Evolutionary conservation across 2,329 filamentous ascomycete species (phyloP).

Genomic region (Colletotrichum abscissum): DNA sequence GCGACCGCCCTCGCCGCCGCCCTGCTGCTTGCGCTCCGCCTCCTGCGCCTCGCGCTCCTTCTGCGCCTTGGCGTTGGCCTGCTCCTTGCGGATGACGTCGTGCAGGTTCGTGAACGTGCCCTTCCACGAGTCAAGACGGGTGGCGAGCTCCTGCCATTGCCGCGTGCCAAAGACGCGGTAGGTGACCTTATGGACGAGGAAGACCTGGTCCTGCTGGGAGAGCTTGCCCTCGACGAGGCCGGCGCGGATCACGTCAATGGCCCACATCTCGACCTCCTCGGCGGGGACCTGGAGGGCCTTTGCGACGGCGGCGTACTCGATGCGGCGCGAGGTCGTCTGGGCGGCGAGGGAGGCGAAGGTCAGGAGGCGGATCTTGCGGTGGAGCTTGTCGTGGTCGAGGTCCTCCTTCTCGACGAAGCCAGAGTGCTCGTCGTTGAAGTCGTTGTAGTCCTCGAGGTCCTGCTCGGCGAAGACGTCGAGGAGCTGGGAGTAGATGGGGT

Average conservation of each 20-base stretch:
- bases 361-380: slow-evolving; percentile 96
- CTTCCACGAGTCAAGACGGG: slow-evolving; percentile 91
- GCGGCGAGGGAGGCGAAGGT: slow-evolving; percentile 92
- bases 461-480: slow-evolving; percentile 96
- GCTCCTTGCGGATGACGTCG: slow-evolving; percentile 81
- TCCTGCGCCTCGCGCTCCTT: slow-evolving; percentile 82
- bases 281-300: slow-evolving; percentile 84
- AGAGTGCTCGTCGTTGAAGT: slow-evolving; percentile 92
- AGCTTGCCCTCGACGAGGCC: slow-evolving; percentile 97
- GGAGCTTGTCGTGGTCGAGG: slow-evolving; percentile 78
- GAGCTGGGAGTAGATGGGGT: slow-evolving; percentile 88
- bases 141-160: slow-evolving; percentile 96
- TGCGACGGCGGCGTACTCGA: slow-evolving; percentile 88
- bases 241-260: slow-evolving; percentile 96
- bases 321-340: slow-evolving; percentile 83
- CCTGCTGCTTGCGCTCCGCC: slow-evolving; percentile 73
- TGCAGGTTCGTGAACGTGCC: slow-evolving; percentile 83
- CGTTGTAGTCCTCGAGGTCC: slow-evolving; percentile 93
- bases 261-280: slow-evolving; percentile 96
- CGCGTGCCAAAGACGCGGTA: slow-evolving; percentile 98
- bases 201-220: slow-evolving; percentile 90
- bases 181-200: slow-evolving; percentile 94
- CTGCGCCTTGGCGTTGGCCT: slow-evolving; percentile 80
- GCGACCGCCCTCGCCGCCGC: slow-evolving; percentile 47
- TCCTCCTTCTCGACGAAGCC: slow-evolving; percentile 84